Evolutionary conservation across 2,329 filamentous ascomycete species (phyloP), one percentile per base, ranked within the genome.

Genomic region (Xylaria sp.): DNA sequence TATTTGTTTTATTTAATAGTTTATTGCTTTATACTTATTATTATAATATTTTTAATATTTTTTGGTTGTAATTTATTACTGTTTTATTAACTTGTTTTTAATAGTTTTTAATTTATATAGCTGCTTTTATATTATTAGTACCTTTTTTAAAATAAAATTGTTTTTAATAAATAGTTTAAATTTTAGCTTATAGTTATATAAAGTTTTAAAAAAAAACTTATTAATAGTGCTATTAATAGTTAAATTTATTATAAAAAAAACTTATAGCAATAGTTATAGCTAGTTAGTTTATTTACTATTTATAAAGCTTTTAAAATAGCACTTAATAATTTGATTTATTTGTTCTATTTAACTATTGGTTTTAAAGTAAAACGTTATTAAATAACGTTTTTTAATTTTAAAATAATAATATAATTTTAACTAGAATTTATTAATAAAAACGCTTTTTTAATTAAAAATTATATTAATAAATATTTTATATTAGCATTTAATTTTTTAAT

Each of bases 101-200:
- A 42, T 42, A 42, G 36, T 14, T 42, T 42, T 8, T 42, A 42
- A 42, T 42, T 42, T 42, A 42, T 42, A 11, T 42, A 42, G 12
- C 12, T 42, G 12, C 3, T 42, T 42, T 42, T 42, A 42, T 42
- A 42, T 14, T 42, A 42, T 14, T 42, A 42, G 12, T 8, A 42
- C 12, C 12, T 42, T 42, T 14, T 42, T 42, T 42, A 42, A 42
- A 42, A 42, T 42, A 42, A 42, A 42, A 14, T 42, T 42, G 12
- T 42, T 42, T 42, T 42, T 42, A 42, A 42, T 42, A 42, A 42
- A 42, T 42, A 42, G 12, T 42, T 42, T 8, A 42, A 42, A 42
- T 47, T 82, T 61, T 19, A 48, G 19, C 4, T 19, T 48, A n/a
- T 14, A n/a, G 86, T 14, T 24, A 60, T 47, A 34, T 34, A 34